Percentiles rank a stretch among this genome's conserved stretches.
Conservation (phyloP, 1,284 basidiomycete genomes). For the Boletellus deceptivus region DNA sequence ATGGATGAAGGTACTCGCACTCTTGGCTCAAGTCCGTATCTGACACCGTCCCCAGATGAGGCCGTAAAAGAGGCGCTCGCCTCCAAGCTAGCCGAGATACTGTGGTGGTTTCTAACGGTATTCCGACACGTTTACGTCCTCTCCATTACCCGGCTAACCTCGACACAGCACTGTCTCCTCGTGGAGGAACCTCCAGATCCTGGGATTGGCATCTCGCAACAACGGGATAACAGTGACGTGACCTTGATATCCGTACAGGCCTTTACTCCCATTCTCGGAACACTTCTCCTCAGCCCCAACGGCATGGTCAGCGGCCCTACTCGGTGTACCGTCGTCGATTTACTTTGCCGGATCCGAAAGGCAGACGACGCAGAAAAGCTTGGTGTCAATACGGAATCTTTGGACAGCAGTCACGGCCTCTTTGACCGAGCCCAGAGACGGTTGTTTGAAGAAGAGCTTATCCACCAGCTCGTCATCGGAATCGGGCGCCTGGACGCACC, state of each 20-base stretch:
- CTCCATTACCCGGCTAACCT: conserved; percentile 11
- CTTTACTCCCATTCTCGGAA: conserved; percentile 91
- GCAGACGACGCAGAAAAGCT: conserved; percentile 41
- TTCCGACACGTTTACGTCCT: conserved; percentile 23
- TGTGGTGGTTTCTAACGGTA: conserved; percentile 92
- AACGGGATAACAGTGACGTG: conserved; percentile 27
- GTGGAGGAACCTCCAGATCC: conserved; percentile 44
- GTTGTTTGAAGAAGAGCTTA: conserved; percentile 76
- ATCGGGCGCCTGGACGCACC: conserved; percentile 76
- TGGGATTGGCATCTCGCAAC: conserved; percentile 12
- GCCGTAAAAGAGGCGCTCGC: conserved; percentile 90
- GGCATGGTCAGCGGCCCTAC: conserved; percentile 71
- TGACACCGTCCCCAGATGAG: conserved; percentile 61
- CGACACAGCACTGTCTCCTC: conserved; percentile 53
- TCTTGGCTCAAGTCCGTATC: conserved; percentile 5
- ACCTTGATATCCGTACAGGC: conserved; percentile 73
- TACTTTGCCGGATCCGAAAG: conserved; percentile 64
- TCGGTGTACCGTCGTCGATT: conserved; percentile 74
- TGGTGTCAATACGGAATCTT: conserved; percentile 25
- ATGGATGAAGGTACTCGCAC: conserved; percentile 75
- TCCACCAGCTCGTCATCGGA: conserved; percentile 84
- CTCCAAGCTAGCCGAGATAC: conserved; percentile 74
- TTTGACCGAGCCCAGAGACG: conserved; percentile 57
- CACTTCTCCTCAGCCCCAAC: conserved; percentile 82
- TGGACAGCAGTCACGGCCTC: conserved; percentile 38